phyloP scores from a whole-genome alignment of 108 stramenopile species.

The Stephanodiscus triporus region DNA sequence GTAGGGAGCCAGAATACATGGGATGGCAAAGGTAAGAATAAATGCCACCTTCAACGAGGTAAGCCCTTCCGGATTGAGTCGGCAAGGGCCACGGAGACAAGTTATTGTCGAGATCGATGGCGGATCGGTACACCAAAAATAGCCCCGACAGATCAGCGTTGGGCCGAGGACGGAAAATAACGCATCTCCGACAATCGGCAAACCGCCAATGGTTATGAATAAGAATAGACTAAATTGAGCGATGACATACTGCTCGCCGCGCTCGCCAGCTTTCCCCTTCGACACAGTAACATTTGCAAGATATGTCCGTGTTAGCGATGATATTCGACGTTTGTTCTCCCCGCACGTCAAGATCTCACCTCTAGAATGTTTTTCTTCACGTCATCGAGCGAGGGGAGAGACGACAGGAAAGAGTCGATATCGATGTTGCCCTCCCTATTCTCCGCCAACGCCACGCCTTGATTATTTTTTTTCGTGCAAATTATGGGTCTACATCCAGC shows the following conservation, averaged over 20 bases:
- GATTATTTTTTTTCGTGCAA: neutral
- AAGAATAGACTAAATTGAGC: constrained; percentile 55
- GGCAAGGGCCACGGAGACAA: constrained; percentile 61
- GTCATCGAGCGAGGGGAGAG: neutral
- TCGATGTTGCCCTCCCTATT: neutral
- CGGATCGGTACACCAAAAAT: constrained; percentile 21
- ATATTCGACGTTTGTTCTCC: too few relatives aligned
- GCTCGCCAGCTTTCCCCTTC: constrained; percentile 52
- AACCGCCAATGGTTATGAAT: constrained; percentile 51
- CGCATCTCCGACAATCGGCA: constrained; percentile 55
- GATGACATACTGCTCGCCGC: constrained; percentile 62
- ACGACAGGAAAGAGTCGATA: neutral
- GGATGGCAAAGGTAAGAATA: constrained; percentile 71
- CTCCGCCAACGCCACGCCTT: neutral
- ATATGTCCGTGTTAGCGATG: neutral
- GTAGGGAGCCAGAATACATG: constrained; percentile 67
- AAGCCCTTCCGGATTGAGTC: constrained; percentile 14
- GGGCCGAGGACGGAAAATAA: constrained; percentile 54
- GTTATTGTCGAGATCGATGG: constrained; percentile 52
- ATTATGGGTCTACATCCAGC: neutral
- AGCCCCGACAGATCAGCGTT: constrained; percentile 39
- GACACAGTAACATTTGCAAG: neutral
- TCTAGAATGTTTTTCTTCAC: neutral
- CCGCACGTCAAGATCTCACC: too few relatives aligned
- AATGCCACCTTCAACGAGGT: constrained; percentile 52